phyloP scores from a whole-genome alignment of 2,329 filamentous ascomycete species.

The Cadophora sp. region DNA sequence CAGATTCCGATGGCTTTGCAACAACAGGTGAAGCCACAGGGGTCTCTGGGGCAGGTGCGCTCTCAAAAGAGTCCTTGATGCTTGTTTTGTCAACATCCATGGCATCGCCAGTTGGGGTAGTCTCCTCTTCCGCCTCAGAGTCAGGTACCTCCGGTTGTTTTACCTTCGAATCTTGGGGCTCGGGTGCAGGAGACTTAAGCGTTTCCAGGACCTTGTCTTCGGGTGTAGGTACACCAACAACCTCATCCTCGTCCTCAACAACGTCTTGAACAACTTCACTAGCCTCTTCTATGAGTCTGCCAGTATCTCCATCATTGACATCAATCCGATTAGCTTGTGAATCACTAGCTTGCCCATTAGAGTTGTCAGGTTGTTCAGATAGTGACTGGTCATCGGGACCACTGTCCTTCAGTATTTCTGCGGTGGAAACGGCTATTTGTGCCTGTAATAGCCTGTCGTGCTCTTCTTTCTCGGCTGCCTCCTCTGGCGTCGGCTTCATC shows the following conservation, averaged over 20 bases:
- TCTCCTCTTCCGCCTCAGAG: slow-evolving; percentile 37
- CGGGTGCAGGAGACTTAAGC: slow-evolving; percentile 9
- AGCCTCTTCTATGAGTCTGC: slow-evolving; percentile 33
- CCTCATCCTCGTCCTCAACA: slow-evolving; percentile 40
- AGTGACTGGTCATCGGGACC: slow-evolving; percentile 56
- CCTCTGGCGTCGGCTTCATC: slow-evolving; percentile 35
- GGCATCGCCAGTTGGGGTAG: slow-evolving; percentile 33
- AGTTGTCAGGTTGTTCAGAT: slow-evolving; percentile 1
- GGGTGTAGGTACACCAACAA: slow-evolving; percentile 34
- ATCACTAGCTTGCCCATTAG: slow-evolving; percentile 2
- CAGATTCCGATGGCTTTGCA: slow-evolving; percentile 18
- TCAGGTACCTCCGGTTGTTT: slow-evolving; percentile 36
- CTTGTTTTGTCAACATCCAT: slow-evolving; percentile 41
- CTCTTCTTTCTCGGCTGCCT: slow-evolving; percentile 46
- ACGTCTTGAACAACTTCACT: slow-evolving; percentile 36
- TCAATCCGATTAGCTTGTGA: background rate
- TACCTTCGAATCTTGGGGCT: slow-evolving; percentile 20
- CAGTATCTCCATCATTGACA: slow-evolving; percentile 13
- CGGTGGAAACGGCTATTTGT: slow-evolving; percentile 43
- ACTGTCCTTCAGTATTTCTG: slow-evolving; percentile 48
- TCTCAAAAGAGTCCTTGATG: slow-evolving; percentile 41
- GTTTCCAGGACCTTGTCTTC: slow-evolving; percentile 25
- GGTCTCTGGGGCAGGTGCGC: slow-evolving; percentile 23
- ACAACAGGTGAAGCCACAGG: slow-evolving; percentile 20
- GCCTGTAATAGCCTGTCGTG: slow-evolving; percentile 39